Percentiles rank a stretch among this genome's conserved stretches.
These are phyloP conservation scores for Porogramme epimiltina DNA, from an alignment of 1,284 basidiomycete species.

Conservation along the genomic window DNA sequence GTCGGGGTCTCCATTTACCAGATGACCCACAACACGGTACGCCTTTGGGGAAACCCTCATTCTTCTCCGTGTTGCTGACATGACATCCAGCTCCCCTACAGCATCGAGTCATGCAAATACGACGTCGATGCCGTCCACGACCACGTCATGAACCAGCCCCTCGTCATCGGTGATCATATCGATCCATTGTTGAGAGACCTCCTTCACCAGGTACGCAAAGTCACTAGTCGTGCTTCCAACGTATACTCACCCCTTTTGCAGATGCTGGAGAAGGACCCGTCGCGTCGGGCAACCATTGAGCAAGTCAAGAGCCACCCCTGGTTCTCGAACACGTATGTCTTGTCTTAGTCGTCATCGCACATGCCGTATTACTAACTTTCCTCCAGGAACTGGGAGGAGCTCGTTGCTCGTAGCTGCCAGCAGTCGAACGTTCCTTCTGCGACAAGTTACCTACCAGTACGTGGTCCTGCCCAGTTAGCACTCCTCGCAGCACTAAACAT, in stretches of 20 bases:
- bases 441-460: too few relatives aligned
- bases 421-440: background rate
- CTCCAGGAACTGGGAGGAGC: background rate
- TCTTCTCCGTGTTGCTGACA: background rate
- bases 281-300: slow-evolving; percentile 10
- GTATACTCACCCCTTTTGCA: background rate
- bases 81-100: too few relatives aligned
- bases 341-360: background rate
- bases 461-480: background rate
- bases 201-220: slow-evolving; percentile 9
- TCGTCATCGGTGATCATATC: background rate
- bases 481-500: background rate
- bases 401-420: background rate
- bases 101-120: too few relatives aligned
- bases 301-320: slow-evolving; percentile 20
- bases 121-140: background rate
- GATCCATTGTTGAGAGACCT: background rate
- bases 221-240: background rate
- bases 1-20: slow-evolving; percentile 63
- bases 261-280: slow-evolving; percentile 23
- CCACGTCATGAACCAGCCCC: background rate
- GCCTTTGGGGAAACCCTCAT: too few relatives aligned
- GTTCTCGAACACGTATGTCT: slow-evolving; percentile 17
- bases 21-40: slow-evolving; percentile 46
- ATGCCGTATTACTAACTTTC: background rate